Evolutionary conservation across 805 yeast genomes (phyloP).

Genomic region (Tetrapisispora phaffii): DNA sequence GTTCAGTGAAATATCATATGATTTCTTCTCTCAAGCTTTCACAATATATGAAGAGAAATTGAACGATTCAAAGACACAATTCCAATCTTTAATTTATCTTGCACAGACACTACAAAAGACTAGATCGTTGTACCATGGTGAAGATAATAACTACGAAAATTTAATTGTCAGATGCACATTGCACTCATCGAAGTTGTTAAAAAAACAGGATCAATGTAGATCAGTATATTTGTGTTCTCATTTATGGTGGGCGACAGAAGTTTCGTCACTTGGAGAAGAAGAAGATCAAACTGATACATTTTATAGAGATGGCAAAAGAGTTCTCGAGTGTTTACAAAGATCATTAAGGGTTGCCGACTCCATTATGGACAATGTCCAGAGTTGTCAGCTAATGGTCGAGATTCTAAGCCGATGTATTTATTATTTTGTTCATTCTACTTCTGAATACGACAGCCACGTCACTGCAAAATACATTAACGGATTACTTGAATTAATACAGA

Average conservation of each 20-base stretch:
- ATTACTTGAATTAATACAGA: constrained; percentile 69
- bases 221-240: constrained; percentile 79
- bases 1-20: constrained; percentile 68
- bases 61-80: constrained; percentile 45
- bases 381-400: constrained; percentile 79
- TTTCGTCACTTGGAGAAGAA: constrained; percentile 35
- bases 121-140: constrained; percentile 34
- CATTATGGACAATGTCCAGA: constrained; percentile 61
- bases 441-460: constrained; percentile 31
- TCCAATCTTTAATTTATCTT: constrained; percentile 41
- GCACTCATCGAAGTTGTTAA: constrained; percentile 78
- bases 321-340: constrained; percentile 82
- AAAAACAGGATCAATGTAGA: constrained; percentile 91
- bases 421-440: constrained; percentile 45
- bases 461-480: constrained; percentile 76
- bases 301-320: constrained; percentile 54
- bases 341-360: constrained; percentile 86
- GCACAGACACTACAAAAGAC: constrained; percentile 44
- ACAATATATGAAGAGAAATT: constrained; percentile 65
- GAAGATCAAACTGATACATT: constrained; percentile 39
- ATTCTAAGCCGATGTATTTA: constrained; percentile 78
- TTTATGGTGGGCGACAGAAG: constrained; percentile 85
- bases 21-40: constrained; percentile 81
- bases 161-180: constrained; percentile 77
- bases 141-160: constrained; percentile 42